Base-by-base conservation (phyloP, 2,329 filamentous ascomycete genomes). In the Fonsecaea erecta region DNA sequence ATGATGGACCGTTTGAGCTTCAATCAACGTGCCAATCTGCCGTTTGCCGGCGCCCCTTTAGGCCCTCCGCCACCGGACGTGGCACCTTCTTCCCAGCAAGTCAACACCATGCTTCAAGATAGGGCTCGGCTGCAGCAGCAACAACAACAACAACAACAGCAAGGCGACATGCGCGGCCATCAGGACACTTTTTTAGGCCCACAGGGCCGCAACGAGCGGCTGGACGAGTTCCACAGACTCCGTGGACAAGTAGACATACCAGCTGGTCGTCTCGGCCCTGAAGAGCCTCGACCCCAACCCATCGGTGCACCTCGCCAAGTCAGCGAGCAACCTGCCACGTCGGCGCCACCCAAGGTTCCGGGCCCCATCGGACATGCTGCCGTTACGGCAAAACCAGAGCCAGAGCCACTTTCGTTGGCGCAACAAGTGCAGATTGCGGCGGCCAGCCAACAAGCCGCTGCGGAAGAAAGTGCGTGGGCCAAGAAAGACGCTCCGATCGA, bases 201-300 rank as follows among this genome's bases (percentile, higher is more conserved):
- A 68, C 78, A 85, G 71, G 79, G 78, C 32, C 82, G 82, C 57
- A 83, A 84, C 67, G 90, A 92, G 53, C 88, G 93, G 52, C 83
- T 97, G 21, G 87, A 90, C 70, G 90, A 97, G 74, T 97, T 97
- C 75, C 87, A 96, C 72, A 86, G 90, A 32, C 80, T 95, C 56
- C 86, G 91, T 71, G 85, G 89, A n/a, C 86, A 91, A 73, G 86
- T 89, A 65, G 91, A 93, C 64, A 81, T 71, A 35, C 66, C 64
- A 56, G 62, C 62, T 64, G 66, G 66, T 65, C 61, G 69, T 70
- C 53, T 76, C 62, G 77, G 74, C 53, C 73, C 73, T 34, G 79
- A 81, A 60, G 78, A 77, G 37, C 69, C 79, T 26, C 76, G 77
- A n/a, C 79, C 75, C 43, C 77, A 79, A 65, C 77, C 78, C 8